Evolutionary conservation across 257 asterid genomes (phyloP), one percentile per base, ranked within the genome.

Genomic region (Datura wrightii): DNA sequence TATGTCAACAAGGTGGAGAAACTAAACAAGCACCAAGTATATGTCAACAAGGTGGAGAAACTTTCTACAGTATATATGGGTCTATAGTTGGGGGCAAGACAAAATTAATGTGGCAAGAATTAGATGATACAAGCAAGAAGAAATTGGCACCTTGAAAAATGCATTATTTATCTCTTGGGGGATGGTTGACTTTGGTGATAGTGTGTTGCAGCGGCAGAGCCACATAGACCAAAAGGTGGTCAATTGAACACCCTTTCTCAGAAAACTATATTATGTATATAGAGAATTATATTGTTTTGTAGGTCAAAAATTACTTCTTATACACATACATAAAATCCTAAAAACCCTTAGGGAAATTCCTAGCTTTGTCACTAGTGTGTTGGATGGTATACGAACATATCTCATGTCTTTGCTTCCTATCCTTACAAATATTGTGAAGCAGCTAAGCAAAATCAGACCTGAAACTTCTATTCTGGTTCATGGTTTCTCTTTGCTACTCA

Each of bases 1-100:
- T 39, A 41, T 37, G 10, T 69, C 79, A 41, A n/a, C n/a, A n/a
- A n/a, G n/a, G n/a, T n/a, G n/a, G n/a, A n/a, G n/a, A n/a, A n/a
- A n/a, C n/a, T n/a, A 80, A 79, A 89, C 74, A 85, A 87, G 79
- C 85, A 74, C 60, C 60, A 74, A 69, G 52, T 39, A 69, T 39
- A 41, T 37, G 11, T 70, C 79, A 41, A 41, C 79, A 41, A 70
- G 81, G 31, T 50, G 60, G 42, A 50, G 81, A 48, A 74, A 76
- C 39, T 74, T 15, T 62, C 81, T 24, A 76, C 80, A 3, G 80
- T 19, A 72, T 44, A 44, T 72, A 19, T 44, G 62, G 60, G 81
- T 76, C 81, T 50, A 50, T 44, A 8, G 13, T 24, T 50, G 60
- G 44, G 44, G 24, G 81, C 24, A 76, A 24, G 60, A 76, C 65